Percentiles rank a stretch among this genome's conserved stretches.
phyloP scores from a whole-genome alignment of 1,284 basidiomycete species.

The Thecaphora thlaspeos region DNA sequence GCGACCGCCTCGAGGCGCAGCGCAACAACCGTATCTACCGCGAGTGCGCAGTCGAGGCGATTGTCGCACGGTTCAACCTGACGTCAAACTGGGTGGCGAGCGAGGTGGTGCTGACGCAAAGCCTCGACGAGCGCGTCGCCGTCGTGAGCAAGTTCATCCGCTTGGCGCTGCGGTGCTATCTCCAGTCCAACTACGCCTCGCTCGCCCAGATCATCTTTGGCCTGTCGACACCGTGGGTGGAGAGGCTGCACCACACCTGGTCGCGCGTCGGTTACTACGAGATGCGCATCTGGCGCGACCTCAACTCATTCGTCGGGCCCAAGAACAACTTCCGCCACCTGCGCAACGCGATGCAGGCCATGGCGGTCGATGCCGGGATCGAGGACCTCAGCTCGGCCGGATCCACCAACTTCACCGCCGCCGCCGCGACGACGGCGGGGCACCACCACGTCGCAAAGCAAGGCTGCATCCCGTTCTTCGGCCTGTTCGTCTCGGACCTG shows the following conservation, averaged over 20 bases:
- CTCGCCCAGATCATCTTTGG: constrained; percentile 78
- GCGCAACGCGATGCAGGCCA: constrained; percentile 45
- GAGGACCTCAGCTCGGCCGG: constrained; percentile 15
- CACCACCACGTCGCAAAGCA: background rate
- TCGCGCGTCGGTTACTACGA: constrained; percentile 71
- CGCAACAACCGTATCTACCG: constrained; percentile 22
- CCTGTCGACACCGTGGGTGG: constrained; percentile 72
- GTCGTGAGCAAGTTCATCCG: constrained; percentile 79
- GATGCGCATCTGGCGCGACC: constrained; percentile 71
- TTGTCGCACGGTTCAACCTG: constrained; percentile 83
- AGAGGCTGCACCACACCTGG: constrained; percentile 71
- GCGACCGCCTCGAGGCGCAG: constrained; percentile 68
- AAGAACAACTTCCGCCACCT: constrained; percentile 71
- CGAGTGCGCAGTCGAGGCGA: constrained; percentile 60
- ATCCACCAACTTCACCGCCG: background rate
- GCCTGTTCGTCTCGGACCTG: constrained; percentile 51
- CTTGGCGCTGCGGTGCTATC: constrained; percentile 85
- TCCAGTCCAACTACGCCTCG: constrained; percentile 75
- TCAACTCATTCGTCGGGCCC: constrained; percentile 70
- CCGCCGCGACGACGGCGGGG: no score
- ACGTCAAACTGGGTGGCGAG: constrained; percentile 78
- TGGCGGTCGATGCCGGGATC: constrained; percentile 16
- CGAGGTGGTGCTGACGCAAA: constrained; percentile 65
- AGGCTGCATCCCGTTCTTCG: constrained; percentile 49
- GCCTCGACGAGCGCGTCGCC: constrained; percentile 65